Percentiles rank a stretch among this genome's conserved stretches.
Evolutionary conservation across 306 rosid genomes (phyloP).

Genomic region (Inga leiocalycina): DNA sequence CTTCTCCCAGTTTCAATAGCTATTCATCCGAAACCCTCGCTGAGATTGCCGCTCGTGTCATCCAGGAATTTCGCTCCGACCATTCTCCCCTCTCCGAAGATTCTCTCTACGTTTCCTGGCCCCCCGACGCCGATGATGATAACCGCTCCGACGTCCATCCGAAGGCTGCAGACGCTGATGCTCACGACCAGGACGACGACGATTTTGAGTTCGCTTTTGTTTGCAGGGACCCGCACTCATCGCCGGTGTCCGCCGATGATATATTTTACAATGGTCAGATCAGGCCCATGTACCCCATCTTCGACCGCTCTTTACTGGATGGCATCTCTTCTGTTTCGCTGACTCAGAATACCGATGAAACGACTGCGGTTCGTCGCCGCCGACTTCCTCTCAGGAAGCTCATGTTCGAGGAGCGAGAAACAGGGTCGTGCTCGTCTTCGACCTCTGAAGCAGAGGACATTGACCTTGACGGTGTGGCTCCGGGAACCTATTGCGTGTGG

Average conservation of each 20-base stretch:
- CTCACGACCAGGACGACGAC: constrained; percentile 9
- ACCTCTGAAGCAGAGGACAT: constrained; percentile 62
- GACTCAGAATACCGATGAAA: background rate
- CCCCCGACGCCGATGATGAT: background rate
- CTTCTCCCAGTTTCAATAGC: constrained; percentile 75
- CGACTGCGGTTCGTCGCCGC: constrained; percentile 33
- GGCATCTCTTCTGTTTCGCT: constrained; percentile 14
- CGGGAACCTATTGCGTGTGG: constrained; percentile 77
- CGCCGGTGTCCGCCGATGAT: constrained; percentile 77
- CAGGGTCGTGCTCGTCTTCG: constrained; percentile 42
- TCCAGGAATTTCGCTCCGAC: constrained; percentile 47
- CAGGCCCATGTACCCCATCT: constrained; percentile 65
- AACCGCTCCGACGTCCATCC: background rate
- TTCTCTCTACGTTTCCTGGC: constrained; percentile 5
- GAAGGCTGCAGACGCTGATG: background rate
- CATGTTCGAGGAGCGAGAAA: constrained; percentile 64
- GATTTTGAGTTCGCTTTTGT: constrained; percentile 71
- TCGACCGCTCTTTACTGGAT: constrained; percentile 47
- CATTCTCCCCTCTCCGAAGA: constrained; percentile 17
- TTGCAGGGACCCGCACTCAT: constrained; percentile 40
- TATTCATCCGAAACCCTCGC: constrained; percentile 63
- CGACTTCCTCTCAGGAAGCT: constrained; percentile 67
- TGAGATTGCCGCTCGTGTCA: constrained; percentile 78
- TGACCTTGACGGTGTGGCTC: constrained; percentile 50
- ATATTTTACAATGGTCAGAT: constrained; percentile 85